Evolutionary conservation across 2,329 filamentous ascomycete genomes (phyloP), one percentile per base, ranked within the genome.

Genomic region (Cladosporium phlei): DNA sequence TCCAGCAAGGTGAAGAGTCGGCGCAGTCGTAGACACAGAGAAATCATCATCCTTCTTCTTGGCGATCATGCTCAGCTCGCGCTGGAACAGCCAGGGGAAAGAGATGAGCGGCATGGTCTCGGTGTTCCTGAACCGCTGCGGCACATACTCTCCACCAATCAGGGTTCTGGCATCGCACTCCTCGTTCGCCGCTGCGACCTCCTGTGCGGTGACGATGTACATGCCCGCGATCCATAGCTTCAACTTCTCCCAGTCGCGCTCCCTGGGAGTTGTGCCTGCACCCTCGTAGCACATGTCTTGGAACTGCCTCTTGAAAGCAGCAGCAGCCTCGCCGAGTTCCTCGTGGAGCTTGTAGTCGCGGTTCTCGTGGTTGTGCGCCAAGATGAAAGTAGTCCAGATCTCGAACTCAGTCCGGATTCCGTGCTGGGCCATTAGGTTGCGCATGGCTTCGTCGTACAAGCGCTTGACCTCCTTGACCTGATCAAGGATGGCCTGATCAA

Each of bases 1-100:
- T 20, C 11, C 24, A 11, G n/a, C 7, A 17, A 8, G 9, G 12
- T 19, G 20, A 25, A 17, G 6, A 25, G 35, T 9, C 0, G 14
- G 11, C 5, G 16, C 11, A 14, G n/a, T 25, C 12, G 14, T 10
- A 20, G 29, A 6, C 16, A 14, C n/a, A 9, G 39, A 43, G 10
- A 19, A 3, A 9, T 24, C n/a, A 25, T 14, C 38, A 17, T 32
- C 21, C 37, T 21, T 38, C 35, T 61, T 66, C 20, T 68, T 79
- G 1, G 85, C 86, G 56, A 95, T 82, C 38, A 75, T 75, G 1
- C 85, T 83, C 3, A 95, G 72, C 49, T 88, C 78, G 34, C 77
- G 75, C 10, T 82, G 75, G 53, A 97, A 95, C 2, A 97, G 71
- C 93, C 93, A 98, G 0, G 93, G 91, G 57, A 96, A 97, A 49